phyloP scores from a whole-genome alignment of 2,329 filamentous ascomycete species.

The Trichoderma koningii region DNA sequence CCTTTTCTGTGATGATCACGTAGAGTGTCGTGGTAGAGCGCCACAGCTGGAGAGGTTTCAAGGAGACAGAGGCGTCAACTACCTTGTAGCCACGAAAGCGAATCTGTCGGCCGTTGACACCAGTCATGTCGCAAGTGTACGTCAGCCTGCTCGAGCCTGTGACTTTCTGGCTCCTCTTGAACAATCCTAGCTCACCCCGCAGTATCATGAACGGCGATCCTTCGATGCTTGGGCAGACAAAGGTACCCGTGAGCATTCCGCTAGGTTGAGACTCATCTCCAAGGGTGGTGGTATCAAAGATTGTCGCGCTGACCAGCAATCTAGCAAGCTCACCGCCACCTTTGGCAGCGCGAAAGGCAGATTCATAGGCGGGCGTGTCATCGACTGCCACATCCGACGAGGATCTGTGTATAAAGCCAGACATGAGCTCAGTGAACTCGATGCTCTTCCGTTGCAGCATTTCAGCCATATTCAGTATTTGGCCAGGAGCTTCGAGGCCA shows the following conservation, averaged over 20 bases:
- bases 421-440: constrained; percentile 66
- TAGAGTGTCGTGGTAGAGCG: constrained; percentile 63
- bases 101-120: constrained; percentile 53
- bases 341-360: constrained; percentile 54
- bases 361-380: constrained; percentile 54
- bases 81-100: constrained; percentile 65
- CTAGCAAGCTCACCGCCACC: constrained; percentile 58
- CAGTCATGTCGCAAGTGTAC: constrained; percentile 63
- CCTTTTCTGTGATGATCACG: constrained; percentile 60
- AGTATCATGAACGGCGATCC: constrained; percentile 64
- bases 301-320: constrained; percentile 60
- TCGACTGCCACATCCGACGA: constrained; percentile 46
- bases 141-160: constrained; percentile 61
- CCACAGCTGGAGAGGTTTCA: constrained; percentile 61
- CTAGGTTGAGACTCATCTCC: neutral
- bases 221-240: constrained; percentile 41
- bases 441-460: constrained; percentile 46
- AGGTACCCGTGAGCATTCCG: constrained; percentile 57
- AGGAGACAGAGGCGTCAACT: constrained; percentile 60
- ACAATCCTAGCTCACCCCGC: constrained; percentile 59
- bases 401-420: constrained; percentile 56
- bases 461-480: constrained; percentile 13
- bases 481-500: neutral
- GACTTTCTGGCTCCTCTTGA: constrained; percentile 53
- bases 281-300: constrained; percentile 45